Evolutionary conservation across 2,329 filamentous ascomycete genomes (phyloP), one percentile per base, ranked within the genome.

Genomic region (Dryadomyces quercus-mongolicae): DNA sequence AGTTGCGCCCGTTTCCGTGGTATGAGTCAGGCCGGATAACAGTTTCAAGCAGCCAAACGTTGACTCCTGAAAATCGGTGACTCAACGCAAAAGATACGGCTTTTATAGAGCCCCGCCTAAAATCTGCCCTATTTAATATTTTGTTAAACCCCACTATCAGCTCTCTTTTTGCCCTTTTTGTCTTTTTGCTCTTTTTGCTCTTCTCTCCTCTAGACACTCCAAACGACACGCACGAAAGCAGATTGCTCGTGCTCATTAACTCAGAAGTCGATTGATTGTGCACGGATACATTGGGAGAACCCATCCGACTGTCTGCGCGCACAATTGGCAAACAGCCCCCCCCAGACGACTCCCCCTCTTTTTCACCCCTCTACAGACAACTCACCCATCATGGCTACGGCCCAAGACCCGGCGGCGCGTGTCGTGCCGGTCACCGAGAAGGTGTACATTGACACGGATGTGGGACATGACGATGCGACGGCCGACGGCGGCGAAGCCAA

Each of bases 371-470:
- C 25, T 31, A n/a, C 25, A 31, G 25, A n/a, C n/a, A n/a, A n/a
- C n/a, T n/a, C 25, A 31, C 4, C 8, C 25, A 31, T 31, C 8
- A 31, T 31, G 25, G 25, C 15, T 5, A 40, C 36, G 36, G 15
- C 36, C 6, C 36, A 40, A 40, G 15, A 40, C 10, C 36, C 78
- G 62, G 73, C 74, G 61, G 71, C 76, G 59, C 71, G 75, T 65
- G 66, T 70, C 62, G 34, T 53, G 1, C 51, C 54, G 67, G 64
- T 67, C 61, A 66, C 67, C 63, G 66, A 68, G 16, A 72, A 68
- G 54, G 76, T 86, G 68, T 89, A 91, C 72, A 78, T 95, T 65
- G 89, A 95, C 74, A 86, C 89, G 66, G 86, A 89, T 62, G 76
- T 76, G 61, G 90, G 90, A 63, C 73, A 77, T 62, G 90, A 93